phyloP scores from a whole-genome alignment of 2,329 filamentous ascomycete species.

The Arthrobotrys conoides region DNA sequence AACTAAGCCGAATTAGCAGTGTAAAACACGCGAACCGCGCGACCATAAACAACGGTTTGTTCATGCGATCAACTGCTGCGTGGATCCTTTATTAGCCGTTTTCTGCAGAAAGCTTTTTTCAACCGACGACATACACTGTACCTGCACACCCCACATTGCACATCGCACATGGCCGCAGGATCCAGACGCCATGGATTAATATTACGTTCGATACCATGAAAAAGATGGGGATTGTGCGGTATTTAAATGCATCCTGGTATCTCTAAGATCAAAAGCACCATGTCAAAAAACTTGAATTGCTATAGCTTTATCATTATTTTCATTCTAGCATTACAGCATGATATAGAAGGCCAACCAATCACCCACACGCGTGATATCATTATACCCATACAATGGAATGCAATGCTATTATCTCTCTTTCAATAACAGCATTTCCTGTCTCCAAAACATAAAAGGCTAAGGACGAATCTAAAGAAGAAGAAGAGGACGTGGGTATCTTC shows the following conservation, averaged over 20 bases:
- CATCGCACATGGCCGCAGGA: background rate
- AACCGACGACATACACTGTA: background rate
- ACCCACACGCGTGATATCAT: background rate
- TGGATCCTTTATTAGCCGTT: conserved; percentile 27
- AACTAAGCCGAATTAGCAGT: background rate
- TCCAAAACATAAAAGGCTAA: background rate
- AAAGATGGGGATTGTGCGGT: background rate
- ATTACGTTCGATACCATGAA: background rate
- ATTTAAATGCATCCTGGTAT: background rate
- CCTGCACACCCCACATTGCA: background rate
- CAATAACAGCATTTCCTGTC: no score
- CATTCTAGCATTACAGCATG: background rate
- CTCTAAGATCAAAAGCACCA: background rate
- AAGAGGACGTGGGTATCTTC: conserved; percentile 2
- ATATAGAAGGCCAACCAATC: no score
- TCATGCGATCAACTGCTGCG: background rate
- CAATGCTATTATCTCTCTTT: background rate
- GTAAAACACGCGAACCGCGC: conserved; percentile 25
- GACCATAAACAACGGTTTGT: conserved; percentile 9
- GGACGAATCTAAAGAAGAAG: background rate
- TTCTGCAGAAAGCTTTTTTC: background rate
- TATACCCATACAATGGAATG: conserved; percentile 1
- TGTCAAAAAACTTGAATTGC: background rate
- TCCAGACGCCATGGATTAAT: background rate
- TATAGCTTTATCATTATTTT: background rate